These are phyloP conservation scores for Xylaria multiplex DNA, from an alignment of 2,329 filamentous ascomycete genomes.

Conservation along the genomic window DNA sequence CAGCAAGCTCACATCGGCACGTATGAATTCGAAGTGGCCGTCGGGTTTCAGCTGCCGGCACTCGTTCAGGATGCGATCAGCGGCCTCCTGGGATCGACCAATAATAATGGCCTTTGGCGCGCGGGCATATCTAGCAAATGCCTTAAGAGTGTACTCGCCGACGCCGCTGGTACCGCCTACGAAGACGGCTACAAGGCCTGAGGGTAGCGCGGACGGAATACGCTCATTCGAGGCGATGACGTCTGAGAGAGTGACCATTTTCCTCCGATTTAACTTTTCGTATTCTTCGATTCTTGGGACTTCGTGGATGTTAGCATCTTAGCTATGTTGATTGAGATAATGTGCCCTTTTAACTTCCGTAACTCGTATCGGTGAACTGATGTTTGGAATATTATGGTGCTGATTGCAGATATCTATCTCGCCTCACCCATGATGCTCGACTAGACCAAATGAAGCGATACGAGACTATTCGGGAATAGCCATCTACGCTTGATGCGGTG, in stretches of 20 bases:
- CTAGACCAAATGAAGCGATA: conserved; percentile 22
- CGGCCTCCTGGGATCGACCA: conserved; percentile 56
- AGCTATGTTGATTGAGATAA: neutral
- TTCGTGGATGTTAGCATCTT: neutral
- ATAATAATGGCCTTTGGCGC: conserved; percentile 59
- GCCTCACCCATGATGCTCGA: neutral
- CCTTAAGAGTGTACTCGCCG: conserved; percentile 58
- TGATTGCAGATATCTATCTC: neutral
- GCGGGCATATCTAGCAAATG: conserved; percentile 54
- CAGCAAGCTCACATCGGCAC: conserved; percentile 59
- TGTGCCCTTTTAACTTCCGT: neutral
- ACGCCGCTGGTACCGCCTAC: conserved; percentile 63
- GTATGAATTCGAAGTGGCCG: conserved; percentile 57
- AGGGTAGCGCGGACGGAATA: conserved; percentile 48
- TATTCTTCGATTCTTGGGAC: neutral
- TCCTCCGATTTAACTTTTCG: neutral
- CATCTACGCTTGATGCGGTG: too few relatives aligned
- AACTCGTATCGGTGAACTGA: too few relatives aligned
- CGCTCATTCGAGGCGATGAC: conserved; percentile 49
- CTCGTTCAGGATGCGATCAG: conserved; percentile 54
- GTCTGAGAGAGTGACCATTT: conserved; percentile 25
- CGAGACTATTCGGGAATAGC: conserved; percentile 20
- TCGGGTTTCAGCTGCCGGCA: conserved; percentile 56
- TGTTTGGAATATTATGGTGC: neutral
- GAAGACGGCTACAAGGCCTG: conserved; percentile 59